Evolutionary conservation across 106 monocot species (phyloP).

Genomic region (Posidonia australis): DNA sequence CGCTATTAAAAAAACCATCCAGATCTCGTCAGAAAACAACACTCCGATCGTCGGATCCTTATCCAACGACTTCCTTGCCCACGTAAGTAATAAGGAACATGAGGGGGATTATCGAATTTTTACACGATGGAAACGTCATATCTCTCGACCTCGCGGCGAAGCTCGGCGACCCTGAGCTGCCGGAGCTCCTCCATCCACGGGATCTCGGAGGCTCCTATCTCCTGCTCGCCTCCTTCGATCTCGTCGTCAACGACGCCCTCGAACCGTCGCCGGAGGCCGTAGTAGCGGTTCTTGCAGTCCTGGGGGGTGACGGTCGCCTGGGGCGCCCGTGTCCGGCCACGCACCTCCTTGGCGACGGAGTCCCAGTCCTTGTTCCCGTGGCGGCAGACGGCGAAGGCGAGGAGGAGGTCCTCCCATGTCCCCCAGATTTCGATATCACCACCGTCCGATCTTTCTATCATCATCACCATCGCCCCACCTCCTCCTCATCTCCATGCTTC

Average conservation of each 20-base stretch:
- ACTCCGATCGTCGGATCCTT: not conserved
- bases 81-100: not conserved
- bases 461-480: not conserved
- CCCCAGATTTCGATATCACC: conserved; percentile 73
- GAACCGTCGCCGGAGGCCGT: conserved; percentile 55
- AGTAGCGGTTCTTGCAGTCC: conserved; percentile 38
- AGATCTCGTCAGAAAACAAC: conserved; percentile 23
- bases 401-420: conserved; percentile 90
- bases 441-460: conserved; percentile 51
- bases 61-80: not conserved
- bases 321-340: conserved; percentile 9
- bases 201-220: not conserved
- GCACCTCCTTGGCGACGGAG: conserved; percentile 59
- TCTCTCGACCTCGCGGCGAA: conserved; percentile 72
- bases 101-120: not conserved
- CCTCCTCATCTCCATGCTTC: too few relatives aligned
- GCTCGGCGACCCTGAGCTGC: conserved; percentile 77
- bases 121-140: conserved; percentile 83
- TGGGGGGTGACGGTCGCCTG: conserved; percentile 29
- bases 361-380: conserved; percentile 76
- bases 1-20: conserved; percentile 8
- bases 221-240: conserved; percentile 5
- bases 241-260: conserved; percentile 6
- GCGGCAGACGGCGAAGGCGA: conserved; percentile 63
- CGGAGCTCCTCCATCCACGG: conserved; percentile 82